phyloP scores from a whole-genome alignment of 352 stramenopile species.

The Chrysophaeum taylorii region DNA sequence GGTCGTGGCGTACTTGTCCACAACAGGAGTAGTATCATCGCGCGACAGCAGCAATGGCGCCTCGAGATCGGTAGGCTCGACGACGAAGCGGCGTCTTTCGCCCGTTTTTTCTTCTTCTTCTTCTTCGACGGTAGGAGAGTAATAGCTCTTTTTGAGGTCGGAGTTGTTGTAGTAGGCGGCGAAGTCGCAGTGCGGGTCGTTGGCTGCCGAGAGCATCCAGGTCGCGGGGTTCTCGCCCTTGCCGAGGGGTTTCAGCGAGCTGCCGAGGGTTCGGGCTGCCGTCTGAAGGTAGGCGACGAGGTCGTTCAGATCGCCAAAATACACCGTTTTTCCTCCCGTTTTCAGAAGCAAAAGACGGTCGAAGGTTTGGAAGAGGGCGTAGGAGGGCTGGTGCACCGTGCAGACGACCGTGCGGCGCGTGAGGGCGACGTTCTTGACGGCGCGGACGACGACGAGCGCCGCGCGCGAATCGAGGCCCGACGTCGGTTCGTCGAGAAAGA shows the following conservation, averaged over 20 bases:
- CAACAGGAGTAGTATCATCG: slow-evolving; percentile 34
- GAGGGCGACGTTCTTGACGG: slow-evolving; percentile 62
- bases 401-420: slow-evolving; percentile 67
- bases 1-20: slow-evolving; percentile 25
- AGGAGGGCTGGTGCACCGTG: slow-evolving; percentile 65
- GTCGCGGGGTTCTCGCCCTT: slow-evolving; percentile 69
- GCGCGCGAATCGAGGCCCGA: slow-evolving; percentile 47
- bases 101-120: slow-evolving; percentile 28
- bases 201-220: slow-evolving; percentile 53
- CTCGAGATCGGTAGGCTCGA: slow-evolving; percentile 28
- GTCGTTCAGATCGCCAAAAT: slow-evolving; percentile 70
- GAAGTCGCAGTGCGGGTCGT: slow-evolving; percentile 32
- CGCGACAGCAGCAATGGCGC: slow-evolving; percentile 23
- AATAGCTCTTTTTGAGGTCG: slow-evolving; percentile 38
- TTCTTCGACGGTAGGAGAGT: slow-evolving; percentile 34
- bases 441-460: slow-evolving; percentile 64
- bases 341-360: slow-evolving; percentile 72
- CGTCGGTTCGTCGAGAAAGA: slow-evolving; percentile 75
- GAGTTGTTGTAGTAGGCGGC: slow-evolving; percentile 7
- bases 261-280: slow-evolving; percentile 47
- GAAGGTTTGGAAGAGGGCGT: slow-evolving; percentile 78
- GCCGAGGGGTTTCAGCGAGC: too few relatives aligned
- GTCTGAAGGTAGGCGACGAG: slow-evolving; percentile 75
- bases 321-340: slow-evolving; percentile 66
- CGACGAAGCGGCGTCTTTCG: slow-evolving; percentile 32